These are phyloP conservation scores for Paramecium biaurelia DNA, from an alignment of 73 alveolate genomes.

Conservation along the genomic window DNA sequence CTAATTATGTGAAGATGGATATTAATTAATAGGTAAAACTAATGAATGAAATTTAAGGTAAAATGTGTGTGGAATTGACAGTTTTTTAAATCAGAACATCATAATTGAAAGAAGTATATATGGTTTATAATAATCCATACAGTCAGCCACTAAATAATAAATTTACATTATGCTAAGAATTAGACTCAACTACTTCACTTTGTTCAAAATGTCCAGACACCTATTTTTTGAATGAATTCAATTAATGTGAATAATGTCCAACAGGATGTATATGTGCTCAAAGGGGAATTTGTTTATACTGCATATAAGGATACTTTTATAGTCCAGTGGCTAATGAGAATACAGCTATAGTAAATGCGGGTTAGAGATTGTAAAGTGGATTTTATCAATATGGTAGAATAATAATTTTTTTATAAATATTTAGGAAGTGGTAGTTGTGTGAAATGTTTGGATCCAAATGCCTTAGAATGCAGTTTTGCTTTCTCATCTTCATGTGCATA, in stretches of 20 bases:
- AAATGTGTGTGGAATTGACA: not conserved
- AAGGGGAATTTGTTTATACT: not conserved
- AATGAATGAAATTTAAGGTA: not conserved
- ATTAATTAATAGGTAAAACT: not conserved
- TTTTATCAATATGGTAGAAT: constrained; percentile 19
- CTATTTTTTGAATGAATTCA: not conserved
- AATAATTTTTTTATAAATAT: not conserved
- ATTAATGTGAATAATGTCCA: not conserved
- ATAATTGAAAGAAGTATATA: not conserved
- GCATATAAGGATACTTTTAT: not conserved
- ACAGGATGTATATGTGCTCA: not conserved
- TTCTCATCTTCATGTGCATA: not conserved
- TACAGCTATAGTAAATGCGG: not conserved
- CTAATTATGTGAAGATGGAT: not conserved
- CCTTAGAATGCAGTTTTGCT: not conserved
- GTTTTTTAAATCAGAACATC: not conserved
- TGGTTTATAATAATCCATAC: not conserved
- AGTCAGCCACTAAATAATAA: not conserved
- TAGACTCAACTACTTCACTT: not conserved
- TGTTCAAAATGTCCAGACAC: not conserved
- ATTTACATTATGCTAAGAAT: not conserved
- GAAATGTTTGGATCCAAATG: not conserved
- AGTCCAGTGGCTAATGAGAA: not conserved
- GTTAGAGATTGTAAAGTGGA: not conserved
- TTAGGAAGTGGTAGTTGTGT: not conserved